Percentiles rank a stretch among this genome's conserved stretches.
Conservation (phyloP, 345 rosid species). For the Syzygium aromaticum region DNA sequence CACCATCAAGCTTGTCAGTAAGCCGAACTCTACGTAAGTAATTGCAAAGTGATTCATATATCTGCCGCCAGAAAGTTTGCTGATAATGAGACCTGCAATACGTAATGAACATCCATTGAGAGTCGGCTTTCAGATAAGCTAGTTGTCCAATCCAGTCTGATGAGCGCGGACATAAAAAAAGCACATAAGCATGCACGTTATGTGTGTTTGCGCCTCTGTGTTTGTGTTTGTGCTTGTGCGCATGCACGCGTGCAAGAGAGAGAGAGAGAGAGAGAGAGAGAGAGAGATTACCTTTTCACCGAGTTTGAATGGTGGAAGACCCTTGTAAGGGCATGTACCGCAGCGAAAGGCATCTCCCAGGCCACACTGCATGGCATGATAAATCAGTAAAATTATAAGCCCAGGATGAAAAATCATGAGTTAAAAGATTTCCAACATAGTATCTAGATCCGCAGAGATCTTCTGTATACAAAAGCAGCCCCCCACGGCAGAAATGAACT, state of each 20-base stretch:
- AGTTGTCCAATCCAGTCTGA: background rate
- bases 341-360: conserved; percentile 98
- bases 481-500: background rate
- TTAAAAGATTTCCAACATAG: background rate
- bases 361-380: conserved; percentile 52
- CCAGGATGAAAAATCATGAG: background rate
- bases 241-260: no score
- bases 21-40: background rate
- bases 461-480: background rate
- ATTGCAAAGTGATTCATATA: conserved; percentile 23
- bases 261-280: background rate
- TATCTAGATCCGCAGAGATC: background rate
- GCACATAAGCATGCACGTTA: background rate
- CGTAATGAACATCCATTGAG: background rate
- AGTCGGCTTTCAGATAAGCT: background rate
- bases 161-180: background rate
- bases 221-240: background rate
- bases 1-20: background rate
- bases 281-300: conserved; percentile 73
- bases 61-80: conserved; percentile 76
- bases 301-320: conserved; percentile 78
- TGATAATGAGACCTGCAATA: conserved; percentile 59
- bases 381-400: background rate
- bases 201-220: background rate
- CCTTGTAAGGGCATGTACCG: conserved; percentile 88